These are phyloP conservation scores for Xanthoceras sorbifolium DNA, from an alignment of 345 rosid genomes.

Conservation along the genomic window DNA sequence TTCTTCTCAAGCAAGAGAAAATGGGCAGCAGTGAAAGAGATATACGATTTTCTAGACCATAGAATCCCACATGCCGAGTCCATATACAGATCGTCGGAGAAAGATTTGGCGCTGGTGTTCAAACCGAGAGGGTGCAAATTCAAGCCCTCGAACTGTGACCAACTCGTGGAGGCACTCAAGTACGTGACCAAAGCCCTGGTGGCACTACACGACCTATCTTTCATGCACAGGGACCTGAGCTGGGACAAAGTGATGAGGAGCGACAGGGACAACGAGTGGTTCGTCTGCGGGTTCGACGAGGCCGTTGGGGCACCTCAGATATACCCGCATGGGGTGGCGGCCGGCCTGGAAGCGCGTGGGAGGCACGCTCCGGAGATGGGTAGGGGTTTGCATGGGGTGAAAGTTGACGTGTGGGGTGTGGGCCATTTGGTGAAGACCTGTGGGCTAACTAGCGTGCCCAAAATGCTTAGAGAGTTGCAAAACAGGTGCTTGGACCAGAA, in stretches of 20 bases:
- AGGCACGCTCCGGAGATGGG: conserved; percentile 90
- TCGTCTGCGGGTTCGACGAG: conserved; percentile 78
- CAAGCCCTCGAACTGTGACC: conserved; percentile 65
- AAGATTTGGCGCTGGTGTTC: conserved; percentile 58
- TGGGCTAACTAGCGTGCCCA: conserved; percentile 62
- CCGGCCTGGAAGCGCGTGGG: conserved; percentile 46
- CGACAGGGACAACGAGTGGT: conserved; percentile 70
- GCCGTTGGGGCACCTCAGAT: conserved; percentile 84
- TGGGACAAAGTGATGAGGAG: conserved; percentile 82
- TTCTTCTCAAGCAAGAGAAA: conserved; percentile 59
- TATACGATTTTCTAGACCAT: conserved; percentile 71
- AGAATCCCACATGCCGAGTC: conserved; percentile 85
- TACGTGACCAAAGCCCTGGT: conserved; percentile 87
- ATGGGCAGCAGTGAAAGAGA: conserved; percentile 73
- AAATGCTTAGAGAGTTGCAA: conserved; percentile 81
- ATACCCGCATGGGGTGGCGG: conserved; percentile 46
- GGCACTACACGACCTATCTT: conserved; percentile 87
- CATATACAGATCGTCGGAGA: conserved; percentile 53
- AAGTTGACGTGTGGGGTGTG: conserved; percentile 97
- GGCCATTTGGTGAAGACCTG: conserved; percentile 80
- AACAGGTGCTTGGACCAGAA: conserved; percentile 80
- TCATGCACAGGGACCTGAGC: conserved; percentile 89
- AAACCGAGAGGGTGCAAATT: conserved; percentile 73
- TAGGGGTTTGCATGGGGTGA: conserved; percentile 85
- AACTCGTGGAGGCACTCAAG: conserved; percentile 78